A percentile compares a stretch with the other conserved stretches of the same genome.
Evolutionary conservation across 805 yeast species (phyloP).

Genomic region (Starmerella sirachaensis): DNA sequence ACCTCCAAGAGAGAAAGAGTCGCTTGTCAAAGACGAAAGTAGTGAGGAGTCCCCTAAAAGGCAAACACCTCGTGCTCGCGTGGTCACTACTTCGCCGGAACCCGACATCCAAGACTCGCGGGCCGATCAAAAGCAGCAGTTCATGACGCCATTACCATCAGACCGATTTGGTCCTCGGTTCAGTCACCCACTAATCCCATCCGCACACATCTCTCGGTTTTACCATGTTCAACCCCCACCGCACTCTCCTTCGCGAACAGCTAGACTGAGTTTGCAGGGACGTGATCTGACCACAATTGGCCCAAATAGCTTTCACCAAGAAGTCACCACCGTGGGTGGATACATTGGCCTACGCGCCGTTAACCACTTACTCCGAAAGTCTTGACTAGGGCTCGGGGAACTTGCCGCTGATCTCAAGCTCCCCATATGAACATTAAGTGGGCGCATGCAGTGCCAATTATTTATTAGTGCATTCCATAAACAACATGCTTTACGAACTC

Average conservation of each 20-base stretch:
- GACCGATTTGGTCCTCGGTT: slow-evolving; percentile 15
- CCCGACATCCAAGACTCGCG: not conserved
- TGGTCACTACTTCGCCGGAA: too few relatives aligned
- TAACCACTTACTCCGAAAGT: slow-evolving; percentile 12
- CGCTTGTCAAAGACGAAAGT: too few relatives aligned
- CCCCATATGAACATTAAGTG: slow-evolving; percentile 5
- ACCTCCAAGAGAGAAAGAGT: too few relatives aligned
- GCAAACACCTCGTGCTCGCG: too few relatives aligned
- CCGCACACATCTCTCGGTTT: slow-evolving; percentile 6
- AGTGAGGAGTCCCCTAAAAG: too few relatives aligned
- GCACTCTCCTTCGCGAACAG: not conserved
- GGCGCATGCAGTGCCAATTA: not conserved
- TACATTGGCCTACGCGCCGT: slow-evolving; percentile 21
- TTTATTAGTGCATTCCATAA: too few relatives aligned
- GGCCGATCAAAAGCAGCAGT: too few relatives aligned
- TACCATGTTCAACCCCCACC: slow-evolving; percentile 1
- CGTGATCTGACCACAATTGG: slow-evolving; percentile 19
- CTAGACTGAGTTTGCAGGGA: slow-evolving; percentile 6
- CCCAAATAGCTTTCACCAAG: slow-evolving; percentile 17
- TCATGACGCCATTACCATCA: too few relatives aligned
- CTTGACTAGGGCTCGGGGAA: slow-evolving; percentile 17
- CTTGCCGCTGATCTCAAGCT: too few relatives aligned
- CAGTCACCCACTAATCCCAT: slow-evolving; percentile 19
- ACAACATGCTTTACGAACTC: too few relatives aligned
- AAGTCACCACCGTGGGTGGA: slow-evolving; percentile 22